Percentiles rank a stretch among this genome's conserved stretches.
Conservation (phyloP, 495 filamentous ascomycete genomes). For the Penicillium longicatenatum region DNA sequence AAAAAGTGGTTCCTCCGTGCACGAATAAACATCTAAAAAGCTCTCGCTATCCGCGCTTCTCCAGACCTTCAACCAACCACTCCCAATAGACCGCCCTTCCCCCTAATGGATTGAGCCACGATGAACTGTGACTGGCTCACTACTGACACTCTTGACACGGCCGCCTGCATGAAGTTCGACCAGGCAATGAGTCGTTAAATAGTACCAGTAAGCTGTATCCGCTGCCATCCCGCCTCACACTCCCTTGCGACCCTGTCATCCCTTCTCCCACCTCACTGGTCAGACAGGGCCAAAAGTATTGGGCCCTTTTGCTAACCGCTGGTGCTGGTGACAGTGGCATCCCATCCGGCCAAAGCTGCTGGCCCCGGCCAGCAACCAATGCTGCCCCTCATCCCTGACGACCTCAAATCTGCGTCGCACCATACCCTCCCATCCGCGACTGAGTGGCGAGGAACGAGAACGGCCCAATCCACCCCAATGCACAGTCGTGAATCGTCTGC, state of each 20-base stretch:
- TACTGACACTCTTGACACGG: constrained; percentile 21
- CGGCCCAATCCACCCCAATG: constrained; percentile 53
- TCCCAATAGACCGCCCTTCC: neutral
- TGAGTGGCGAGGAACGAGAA: constrained; percentile 44
- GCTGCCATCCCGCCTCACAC: constrained; percentile 5
- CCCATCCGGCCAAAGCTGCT: constrained; percentile 43
- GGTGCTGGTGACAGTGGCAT: constrained; percentile 34
- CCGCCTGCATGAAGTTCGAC: constrained; percentile 21
- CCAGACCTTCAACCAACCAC: constrained; percentile 11
- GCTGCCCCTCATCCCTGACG: constrained; percentile 50
- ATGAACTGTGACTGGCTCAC: constrained; percentile 17
- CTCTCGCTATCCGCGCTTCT: constrained; percentile 20
- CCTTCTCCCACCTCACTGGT: neutral
- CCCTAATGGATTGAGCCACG: constrained; percentile 18
- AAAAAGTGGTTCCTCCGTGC: constrained; percentile 22
- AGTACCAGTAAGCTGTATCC: constrained; percentile 19
- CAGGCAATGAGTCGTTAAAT: constrained; percentile 25
- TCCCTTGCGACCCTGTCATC: constrained; percentile 14
- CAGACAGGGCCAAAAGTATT: neutral
- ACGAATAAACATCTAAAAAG: constrained; percentile 22
- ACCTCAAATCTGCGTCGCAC: constrained; percentile 43
- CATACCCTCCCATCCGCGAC: constrained; percentile 43
- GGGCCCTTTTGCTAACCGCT: constrained; percentile 8
- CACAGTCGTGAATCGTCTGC: constrained; percentile 50
- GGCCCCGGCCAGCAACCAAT: constrained; percentile 43